phyloP scores from a whole-genome alignment of 257 asterid genomes.

The Thymus mandschuricus region DNA sequence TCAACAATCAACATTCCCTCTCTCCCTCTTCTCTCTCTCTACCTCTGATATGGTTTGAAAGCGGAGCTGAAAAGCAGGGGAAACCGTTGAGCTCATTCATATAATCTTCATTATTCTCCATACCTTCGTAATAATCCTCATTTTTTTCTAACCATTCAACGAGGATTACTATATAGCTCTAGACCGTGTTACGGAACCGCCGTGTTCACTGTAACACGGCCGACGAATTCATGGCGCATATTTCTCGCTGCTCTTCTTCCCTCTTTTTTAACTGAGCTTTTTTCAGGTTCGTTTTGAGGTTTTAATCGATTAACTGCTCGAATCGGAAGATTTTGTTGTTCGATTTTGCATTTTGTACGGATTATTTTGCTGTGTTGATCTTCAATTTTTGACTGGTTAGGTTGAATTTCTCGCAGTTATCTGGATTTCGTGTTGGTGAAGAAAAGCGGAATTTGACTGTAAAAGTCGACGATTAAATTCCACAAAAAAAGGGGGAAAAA shows the following conservation, averaged over 20 bases:
- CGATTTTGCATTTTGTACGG: background rate
- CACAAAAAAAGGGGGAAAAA: background rate
- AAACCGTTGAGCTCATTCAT: slow-evolving; percentile 26
- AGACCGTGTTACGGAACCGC: slow-evolving; percentile 33
- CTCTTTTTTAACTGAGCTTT: slow-evolving; percentile 16
- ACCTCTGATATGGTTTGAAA: background rate
- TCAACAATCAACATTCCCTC: background rate
- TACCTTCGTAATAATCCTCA: background rate
- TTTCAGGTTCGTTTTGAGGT: slow-evolving; percentile 20
- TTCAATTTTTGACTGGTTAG: background rate
- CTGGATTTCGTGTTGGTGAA: slow-evolving; percentile 16
- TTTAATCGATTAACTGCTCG: too few species aligned
- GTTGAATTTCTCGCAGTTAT: slow-evolving; percentile 12
- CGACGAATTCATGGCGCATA: slow-evolving; percentile 36
- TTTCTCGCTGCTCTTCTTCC: slow-evolving; percentile 13
- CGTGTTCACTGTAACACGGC: slow-evolving; percentile 25
- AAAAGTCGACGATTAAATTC: background rate
- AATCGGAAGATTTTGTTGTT: background rate
- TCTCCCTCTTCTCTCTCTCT: slow-evolving; percentile 1
- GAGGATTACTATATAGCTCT: background rate
- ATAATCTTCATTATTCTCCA: background rate
- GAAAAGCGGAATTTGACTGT: slow-evolving; percentile 10
- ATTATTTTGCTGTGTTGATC: background rate
- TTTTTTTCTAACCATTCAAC: background rate
- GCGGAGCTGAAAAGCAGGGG: slow-evolving; percentile 35